These are phyloP conservation scores for Leccinellum rugosiceps DNA, from an alignment of 768 basidiomycete species.

Conservation along the genomic window DNA sequence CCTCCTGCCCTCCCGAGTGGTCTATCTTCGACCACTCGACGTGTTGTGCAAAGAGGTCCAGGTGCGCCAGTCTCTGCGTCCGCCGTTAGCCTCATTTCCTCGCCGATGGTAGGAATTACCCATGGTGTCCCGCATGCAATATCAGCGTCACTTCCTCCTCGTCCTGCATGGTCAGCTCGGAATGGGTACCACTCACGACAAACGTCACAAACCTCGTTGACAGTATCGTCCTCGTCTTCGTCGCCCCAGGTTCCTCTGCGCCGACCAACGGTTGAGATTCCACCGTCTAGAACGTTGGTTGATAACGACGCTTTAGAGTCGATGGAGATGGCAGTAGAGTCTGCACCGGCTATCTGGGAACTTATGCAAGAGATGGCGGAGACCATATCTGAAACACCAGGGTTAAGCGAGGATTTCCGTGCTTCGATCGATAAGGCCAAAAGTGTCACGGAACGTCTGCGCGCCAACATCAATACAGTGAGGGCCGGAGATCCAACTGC, in stretches of 20 bases:
- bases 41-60: conserved; percentile 49
- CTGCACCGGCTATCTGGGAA: conserved; percentile 80
- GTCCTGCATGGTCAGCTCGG: conserved; percentile 7
- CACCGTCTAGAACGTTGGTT: conserved; percentile 60
- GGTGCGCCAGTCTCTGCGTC: conserved; percentile 36
- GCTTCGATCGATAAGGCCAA: conserved; percentile 62
- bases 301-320: conserved; percentile 79
- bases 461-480: conserved; percentile 54
- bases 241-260: conserved; percentile 24
- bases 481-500: conserved; percentile 52
- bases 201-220: conserved; percentile 41
- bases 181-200: conserved; percentile 39
- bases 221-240: conserved; percentile 38
- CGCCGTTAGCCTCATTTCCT: conserved; percentile 15
- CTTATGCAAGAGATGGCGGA: conserved; percentile 74
- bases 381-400: conserved; percentile 48
- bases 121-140: conserved; percentile 5
- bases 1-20: conserved; percentile 26
- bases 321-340: conserved; percentile 73
- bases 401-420: conserved; percentile 41
- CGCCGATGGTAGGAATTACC: conserved; percentile 1
- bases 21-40: conserved; percentile 35
- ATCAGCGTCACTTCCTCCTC: conserved; percentile 15
- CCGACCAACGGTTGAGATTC: conserved; percentile 44
- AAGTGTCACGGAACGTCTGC: conserved; percentile 59